A percentile compares a stretch with the other conserved stretches of the same genome.
phyloP scores from a whole-genome alignment of 129 eudicot genomes.

The Chrysanthemum lavandulifolium region DNA sequence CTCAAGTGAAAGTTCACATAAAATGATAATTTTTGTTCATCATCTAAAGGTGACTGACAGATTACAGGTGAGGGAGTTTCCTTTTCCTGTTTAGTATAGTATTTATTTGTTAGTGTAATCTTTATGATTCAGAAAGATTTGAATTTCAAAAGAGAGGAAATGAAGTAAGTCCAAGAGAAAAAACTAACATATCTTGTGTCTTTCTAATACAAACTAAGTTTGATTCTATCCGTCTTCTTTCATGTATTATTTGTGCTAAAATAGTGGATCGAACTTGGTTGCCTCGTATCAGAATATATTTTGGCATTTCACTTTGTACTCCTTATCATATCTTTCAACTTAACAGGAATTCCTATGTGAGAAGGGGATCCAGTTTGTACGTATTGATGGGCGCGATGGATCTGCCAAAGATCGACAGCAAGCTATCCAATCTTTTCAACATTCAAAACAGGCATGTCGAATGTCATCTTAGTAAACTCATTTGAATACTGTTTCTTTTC shows the following conservation, averaged over 20 bases:
- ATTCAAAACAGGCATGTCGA: slow-evolving; percentile 62
- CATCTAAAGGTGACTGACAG: slow-evolving; percentile 84
- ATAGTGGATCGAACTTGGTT: neutral
- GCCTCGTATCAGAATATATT: slow-evolving; percentile 6
- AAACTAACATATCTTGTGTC: neutral
- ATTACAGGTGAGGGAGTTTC: slow-evolving; percentile 62
- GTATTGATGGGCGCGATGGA: slow-evolving; percentile 62
- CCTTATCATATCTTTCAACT: slow-evolving; percentile 7
- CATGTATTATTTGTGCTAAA: slow-evolving; percentile 3
- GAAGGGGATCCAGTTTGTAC: slow-evolving; percentile 69
- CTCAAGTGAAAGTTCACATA: slow-evolving; percentile 59
- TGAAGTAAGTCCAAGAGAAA: neutral
- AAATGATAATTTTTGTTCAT: slow-evolving; percentile 95
- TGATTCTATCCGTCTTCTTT: slow-evolving; percentile 17
- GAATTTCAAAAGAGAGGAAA: slow-evolving; percentile 9
- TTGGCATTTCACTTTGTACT: slow-evolving; percentile 16
- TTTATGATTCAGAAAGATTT: neutral
- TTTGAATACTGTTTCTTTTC: neutral
- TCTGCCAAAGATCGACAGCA: slow-evolving; percentile 65
- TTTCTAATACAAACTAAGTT: neutral
- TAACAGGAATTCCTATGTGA: slow-evolving; percentile 68
- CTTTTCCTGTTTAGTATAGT: slow-evolving; percentile 10
- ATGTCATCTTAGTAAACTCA: neutral
- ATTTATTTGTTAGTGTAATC: neutral
- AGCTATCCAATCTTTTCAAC: slow-evolving; percentile 74